Percentiles rank a stretch among this genome's conserved stretches.
phyloP scores from a whole-genome alignment of 2,329 filamentous ascomycete species.

The Ascochyta rabiei region DNA sequence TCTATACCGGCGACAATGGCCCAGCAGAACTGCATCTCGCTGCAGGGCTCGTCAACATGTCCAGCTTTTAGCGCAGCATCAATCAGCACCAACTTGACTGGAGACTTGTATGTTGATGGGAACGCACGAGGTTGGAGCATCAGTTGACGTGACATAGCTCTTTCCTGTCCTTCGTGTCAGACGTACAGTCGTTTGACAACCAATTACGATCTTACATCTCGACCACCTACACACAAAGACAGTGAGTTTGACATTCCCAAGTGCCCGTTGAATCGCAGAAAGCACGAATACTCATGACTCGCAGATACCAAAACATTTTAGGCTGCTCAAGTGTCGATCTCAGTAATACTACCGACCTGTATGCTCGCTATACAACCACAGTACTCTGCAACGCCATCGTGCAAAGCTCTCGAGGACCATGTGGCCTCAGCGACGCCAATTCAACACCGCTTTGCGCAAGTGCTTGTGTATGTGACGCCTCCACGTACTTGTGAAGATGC shows the following conservation, averaged over 20 bases:
- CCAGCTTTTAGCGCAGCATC: conserved; percentile 75
- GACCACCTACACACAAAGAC: conserved; percentile 74
- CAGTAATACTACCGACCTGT: conserved; percentile 78
- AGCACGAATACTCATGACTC: conserved; percentile 45
- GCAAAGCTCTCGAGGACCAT: conserved; percentile 79
- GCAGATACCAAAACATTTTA: conserved; percentile 79
- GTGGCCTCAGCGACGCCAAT: conserved; percentile 67
- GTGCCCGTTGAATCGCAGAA: conserved; percentile 5
- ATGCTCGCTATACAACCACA: conserved; percentile 91
- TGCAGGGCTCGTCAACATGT: conserved; percentile 72
- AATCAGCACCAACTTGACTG: conserved; percentile 69
- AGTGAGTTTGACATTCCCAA: conserved; percentile 63
- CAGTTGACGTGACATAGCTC: conserved; percentile 62
- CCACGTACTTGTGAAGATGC: not conserved
- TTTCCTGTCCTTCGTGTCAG: conserved; percentile 83
- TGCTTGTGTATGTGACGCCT: conserved; percentile 70
- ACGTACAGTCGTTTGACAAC: conserved; percentile 76
- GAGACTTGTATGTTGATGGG: conserved; percentile 63
- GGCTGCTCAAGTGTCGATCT: conserved; percentile 81
- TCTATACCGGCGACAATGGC: conserved; percentile 41
- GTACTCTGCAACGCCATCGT: conserved; percentile 93
- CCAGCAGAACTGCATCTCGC: conserved; percentile 65
- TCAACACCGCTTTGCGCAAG: conserved; percentile 85
- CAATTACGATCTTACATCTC: conserved; percentile 75
- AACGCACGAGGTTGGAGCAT: conserved; percentile 21